Evolutionary conservation across 257 asterid species (phyloP).

Genomic region (Coffea eugenioides): DNA sequence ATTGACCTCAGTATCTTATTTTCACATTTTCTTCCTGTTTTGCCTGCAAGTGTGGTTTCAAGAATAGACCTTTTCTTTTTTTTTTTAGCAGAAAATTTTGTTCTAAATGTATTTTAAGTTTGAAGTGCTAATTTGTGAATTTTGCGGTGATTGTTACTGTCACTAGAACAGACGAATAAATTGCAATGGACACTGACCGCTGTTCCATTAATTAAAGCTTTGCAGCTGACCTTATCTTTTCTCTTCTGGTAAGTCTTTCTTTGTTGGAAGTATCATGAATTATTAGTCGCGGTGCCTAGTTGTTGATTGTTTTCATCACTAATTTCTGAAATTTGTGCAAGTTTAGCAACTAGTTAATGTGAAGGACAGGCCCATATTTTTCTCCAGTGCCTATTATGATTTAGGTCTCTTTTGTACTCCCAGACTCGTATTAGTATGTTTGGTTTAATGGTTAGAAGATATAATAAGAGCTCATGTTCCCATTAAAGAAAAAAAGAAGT

Average conservation of each 20-base stretch:
- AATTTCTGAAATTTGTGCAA: not conserved
- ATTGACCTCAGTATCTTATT: not conserved
- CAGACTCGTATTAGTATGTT: not conserved
- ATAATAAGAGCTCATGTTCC: not conserved
- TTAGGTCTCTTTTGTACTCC: not conserved
- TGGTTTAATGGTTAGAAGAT: not conserved
- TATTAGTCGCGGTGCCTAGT: not conserved
- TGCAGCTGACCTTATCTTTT: slow-evolving; percentile 76
- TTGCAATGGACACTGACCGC: slow-evolving; percentile 82
- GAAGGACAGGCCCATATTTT: not conserved
- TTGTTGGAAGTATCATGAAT: not conserved
- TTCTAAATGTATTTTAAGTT: not conserved
- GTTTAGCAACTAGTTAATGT: not conserved
- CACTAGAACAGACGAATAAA: slow-evolving; percentile 61
- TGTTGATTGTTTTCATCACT: too few relatives aligned
- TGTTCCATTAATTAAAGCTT: slow-evolving; percentile 73
- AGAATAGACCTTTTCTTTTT: not conserved
- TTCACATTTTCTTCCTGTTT: not conserved
- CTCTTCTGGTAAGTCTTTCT: slow-evolving; percentile 63
- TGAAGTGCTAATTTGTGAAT: slow-evolving; percentile 7
- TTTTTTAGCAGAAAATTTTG: not conserved
- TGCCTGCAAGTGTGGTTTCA: not conserved
- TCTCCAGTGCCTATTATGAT: not conserved
- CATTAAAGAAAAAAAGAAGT: too few relatives aligned
- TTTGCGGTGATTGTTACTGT: slow-evolving; percentile 6